Evolutionary conservation across 345 rosid genomes (phyloP), one percentile per base, ranked within the genome.

Genomic region (Syzygium aqueum): DNA sequence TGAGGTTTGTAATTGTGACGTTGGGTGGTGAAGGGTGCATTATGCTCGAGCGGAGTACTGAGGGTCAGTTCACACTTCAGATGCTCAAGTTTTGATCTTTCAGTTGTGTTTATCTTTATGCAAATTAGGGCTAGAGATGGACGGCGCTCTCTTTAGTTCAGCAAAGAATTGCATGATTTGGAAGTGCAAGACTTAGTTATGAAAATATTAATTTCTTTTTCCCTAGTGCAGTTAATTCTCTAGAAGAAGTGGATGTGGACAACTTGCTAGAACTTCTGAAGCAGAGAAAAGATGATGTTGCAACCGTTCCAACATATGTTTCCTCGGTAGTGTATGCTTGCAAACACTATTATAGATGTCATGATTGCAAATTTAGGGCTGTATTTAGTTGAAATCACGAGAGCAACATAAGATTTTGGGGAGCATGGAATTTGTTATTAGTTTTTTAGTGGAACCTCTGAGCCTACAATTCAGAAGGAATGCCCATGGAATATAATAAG

Each of bases 11-110:
- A 85, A 92, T 96, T 83, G 95, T 94, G 53, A 96, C 98, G 84
- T 90, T 93, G 91, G 98, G 98, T 57, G 94, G 89, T 89, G 94
- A 94, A 67, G 99, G 99, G 89, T 94, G 96, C 89, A 88, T 97
- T 91, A 97, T 96, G 99, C 89, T 96, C 46, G 91, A 95, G 90
- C 92, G 98, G 91, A 91, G 88, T 87, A 86, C 87, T 80, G 30
- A 90, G 85, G 97, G 99, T 96, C 87, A 85, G 92, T 92, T 77
- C 56, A 14, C 12, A 4, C 90, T 50, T 54, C 53, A n/a, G 15
- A 63, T 23, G 33, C 22, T 84, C 12, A 22, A 84, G 59, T 23
- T 85, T 65, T 49, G 17, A 7, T 51, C 51, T 33, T 87, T 6
- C 2, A 46, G n/a, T 63, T 25, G 51, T 25, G 33, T 57, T 56